These are phyloP conservation scores for Talaromyces sp. DNA, from an alignment of 2,329 filamentous ascomycete genomes.

Conservation along the genomic window DNA sequence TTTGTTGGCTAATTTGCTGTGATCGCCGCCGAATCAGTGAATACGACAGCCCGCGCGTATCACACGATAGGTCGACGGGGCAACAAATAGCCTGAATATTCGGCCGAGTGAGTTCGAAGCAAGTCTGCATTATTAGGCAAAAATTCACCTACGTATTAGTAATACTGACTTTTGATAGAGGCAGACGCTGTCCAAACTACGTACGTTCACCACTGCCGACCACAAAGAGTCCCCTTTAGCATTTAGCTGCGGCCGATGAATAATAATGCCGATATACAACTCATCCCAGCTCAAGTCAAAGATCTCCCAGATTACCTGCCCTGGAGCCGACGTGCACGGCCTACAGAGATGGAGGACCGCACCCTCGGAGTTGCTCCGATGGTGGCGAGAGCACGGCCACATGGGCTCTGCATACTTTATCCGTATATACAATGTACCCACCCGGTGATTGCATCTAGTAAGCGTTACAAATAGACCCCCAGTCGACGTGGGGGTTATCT, in stretches of 20 bases:
- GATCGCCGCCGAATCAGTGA: not conserved
- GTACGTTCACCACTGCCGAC: not conserved
- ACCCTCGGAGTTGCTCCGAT: not conserved
- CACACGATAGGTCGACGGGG: not conserved
- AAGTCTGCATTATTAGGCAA: not conserved
- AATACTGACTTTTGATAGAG: no score
- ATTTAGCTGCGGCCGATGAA: not conserved
- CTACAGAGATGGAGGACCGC: not conserved
- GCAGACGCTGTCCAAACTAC: no score
- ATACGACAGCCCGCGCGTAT: not conserved
- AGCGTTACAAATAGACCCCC: not conserved
- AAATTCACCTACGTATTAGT: not conserved
- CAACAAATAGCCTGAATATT: not conserved
- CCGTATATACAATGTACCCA: not conserved
- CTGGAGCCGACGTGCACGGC: not conserved
- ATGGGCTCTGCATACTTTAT: not conserved
- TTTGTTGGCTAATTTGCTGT: not conserved
- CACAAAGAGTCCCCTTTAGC: not conserved
- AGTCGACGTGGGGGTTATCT: not conserved
- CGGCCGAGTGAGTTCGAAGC: not conserved
- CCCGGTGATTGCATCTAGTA: not conserved
- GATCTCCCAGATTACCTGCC: not conserved
- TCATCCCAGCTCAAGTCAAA: not conserved
- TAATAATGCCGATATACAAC: not conserved
- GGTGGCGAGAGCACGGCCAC: not conserved